These are phyloP conservation scores for Cladosporium sp. DNA, from an alignment of 2,329 filamentous ascomycete species.

Conservation along the genomic window DNA sequence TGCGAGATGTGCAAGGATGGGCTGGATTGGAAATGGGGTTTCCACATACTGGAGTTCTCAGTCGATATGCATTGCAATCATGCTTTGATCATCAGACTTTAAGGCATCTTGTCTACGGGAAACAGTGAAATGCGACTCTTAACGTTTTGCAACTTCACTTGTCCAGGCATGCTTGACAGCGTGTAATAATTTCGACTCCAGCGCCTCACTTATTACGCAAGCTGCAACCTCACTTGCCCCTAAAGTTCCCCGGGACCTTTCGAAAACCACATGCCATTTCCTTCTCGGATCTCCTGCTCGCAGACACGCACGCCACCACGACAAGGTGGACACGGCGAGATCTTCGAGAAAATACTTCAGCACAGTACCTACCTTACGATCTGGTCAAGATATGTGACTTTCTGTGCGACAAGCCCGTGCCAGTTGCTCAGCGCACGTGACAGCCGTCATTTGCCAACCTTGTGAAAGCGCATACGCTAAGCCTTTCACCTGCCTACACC, in stretches of 20 bases:
- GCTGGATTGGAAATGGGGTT: neutral
- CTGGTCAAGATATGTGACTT: neutral
- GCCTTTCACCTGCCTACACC: neutral
- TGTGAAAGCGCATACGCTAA: neutral
- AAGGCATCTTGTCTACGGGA: neutral
- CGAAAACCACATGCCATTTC: neutral
- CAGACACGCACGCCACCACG: neutral
- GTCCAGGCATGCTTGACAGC: neutral
- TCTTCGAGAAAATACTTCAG: neutral
- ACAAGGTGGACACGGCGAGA: neutral
- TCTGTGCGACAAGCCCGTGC: neutral
- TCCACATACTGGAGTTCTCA: neutral
- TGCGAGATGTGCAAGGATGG: neutral
- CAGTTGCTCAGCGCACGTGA: neutral
- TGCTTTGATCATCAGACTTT: neutral
- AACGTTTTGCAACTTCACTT: neutral
- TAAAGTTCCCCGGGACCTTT: neutral
- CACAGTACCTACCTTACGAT: neutral
- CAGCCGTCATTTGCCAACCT: neutral
- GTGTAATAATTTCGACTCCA: neutral
- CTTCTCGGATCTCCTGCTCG: neutral
- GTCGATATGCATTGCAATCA: conserved; percentile 3
- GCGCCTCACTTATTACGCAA: neutral
- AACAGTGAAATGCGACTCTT: neutral
- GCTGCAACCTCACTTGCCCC: neutral